Evolutionary conservation across 441 rosid species (phyloP).

Genomic region (Omphalea diandra): DNA sequence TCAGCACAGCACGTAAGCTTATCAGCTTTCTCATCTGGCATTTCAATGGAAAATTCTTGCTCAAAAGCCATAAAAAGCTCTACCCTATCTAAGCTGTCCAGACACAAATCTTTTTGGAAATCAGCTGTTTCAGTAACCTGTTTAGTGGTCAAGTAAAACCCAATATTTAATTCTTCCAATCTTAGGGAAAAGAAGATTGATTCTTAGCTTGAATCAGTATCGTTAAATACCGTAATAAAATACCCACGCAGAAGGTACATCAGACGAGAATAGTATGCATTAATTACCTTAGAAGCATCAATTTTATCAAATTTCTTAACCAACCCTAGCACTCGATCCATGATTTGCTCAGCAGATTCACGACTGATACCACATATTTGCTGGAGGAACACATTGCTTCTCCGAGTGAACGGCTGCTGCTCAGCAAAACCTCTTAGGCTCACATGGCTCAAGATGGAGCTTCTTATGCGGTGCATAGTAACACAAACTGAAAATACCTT

Average conservation of each 20-base stretch:
- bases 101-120: constrained; percentile 65
- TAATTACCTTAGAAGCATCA: constrained; percentile 58
- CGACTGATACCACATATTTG: constrained; percentile 29
- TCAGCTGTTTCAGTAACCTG: constrained; percentile 76
- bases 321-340: constrained; percentile 50
- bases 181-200: background rate
- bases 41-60: constrained; percentile 75
- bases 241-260: background rate
- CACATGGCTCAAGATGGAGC: constrained; percentile 53
- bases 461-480: constrained; percentile 52
- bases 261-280: background rate
- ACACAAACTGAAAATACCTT: constrained; percentile 17
- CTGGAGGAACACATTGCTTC: constrained; percentile 30
- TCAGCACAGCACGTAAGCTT: constrained; percentile 74
- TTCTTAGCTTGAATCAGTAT: no score
- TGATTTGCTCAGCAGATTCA: constrained; percentile 51
- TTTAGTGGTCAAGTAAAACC: constrained; percentile 3
- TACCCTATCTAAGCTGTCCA: constrained; percentile 81
- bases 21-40: constrained; percentile 74
- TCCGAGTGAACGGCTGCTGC: constrained; percentile 17
- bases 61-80: constrained; percentile 90
- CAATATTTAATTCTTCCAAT: background rate
- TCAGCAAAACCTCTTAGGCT: constrained; percentile 36
- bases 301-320: constrained; percentile 69
- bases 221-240: background rate